Evolutionary conservation across 164 flowering plant species (phyloP).

Genomic region (Vitis cinerea): DNA sequence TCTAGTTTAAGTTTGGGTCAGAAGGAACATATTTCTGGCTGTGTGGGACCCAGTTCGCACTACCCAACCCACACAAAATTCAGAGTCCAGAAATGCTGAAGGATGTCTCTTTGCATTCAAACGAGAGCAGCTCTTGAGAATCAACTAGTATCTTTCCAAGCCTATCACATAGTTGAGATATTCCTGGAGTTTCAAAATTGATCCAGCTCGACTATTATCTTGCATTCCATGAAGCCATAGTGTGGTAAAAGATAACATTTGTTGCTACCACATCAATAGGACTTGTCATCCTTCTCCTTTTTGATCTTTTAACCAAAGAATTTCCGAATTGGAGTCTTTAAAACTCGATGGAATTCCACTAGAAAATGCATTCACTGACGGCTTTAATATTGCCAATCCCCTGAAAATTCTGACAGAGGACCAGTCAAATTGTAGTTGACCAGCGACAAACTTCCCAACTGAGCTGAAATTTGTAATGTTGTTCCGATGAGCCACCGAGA

Average conservation of each 20-base stretch:
- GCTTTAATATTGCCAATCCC: conserved; percentile 37
- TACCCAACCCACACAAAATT: conserved; percentile 78
- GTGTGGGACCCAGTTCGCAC: conserved; percentile 52
- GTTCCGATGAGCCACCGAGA: conserved; percentile 46
- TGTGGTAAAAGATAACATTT: conserved; percentile 38
- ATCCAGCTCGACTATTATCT: conserved; percentile 66
- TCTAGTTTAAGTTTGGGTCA: too few relatives aligned
- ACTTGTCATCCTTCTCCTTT: conserved; percentile 52
- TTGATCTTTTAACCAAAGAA: conserved; percentile 64
- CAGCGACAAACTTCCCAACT: conserved; percentile 48
- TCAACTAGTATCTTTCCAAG: conserved; percentile 45
- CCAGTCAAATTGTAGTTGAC: conserved; percentile 54
- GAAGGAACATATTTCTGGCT: conserved; percentile 40
- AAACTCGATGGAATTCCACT: conserved; percentile 55
- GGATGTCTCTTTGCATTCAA: conserved; percentile 52
- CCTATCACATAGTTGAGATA: conserved; percentile 55
- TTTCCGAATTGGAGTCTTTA: conserved; percentile 32
- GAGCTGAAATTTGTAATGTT: conserved; percentile 43
- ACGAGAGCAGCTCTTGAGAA: conserved; percentile 51
- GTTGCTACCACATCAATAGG: conserved; percentile 50
- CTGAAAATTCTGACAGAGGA: conserved; percentile 55
- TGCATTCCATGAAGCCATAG: conserved; percentile 84
- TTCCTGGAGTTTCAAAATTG: conserved; percentile 40
- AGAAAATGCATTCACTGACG: conserved; percentile 41
- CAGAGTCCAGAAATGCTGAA: conserved; percentile 48